Base-by-base conservation (phyloP, 164 flowering plant species). In the Paratinospora sagittata region DNA sequence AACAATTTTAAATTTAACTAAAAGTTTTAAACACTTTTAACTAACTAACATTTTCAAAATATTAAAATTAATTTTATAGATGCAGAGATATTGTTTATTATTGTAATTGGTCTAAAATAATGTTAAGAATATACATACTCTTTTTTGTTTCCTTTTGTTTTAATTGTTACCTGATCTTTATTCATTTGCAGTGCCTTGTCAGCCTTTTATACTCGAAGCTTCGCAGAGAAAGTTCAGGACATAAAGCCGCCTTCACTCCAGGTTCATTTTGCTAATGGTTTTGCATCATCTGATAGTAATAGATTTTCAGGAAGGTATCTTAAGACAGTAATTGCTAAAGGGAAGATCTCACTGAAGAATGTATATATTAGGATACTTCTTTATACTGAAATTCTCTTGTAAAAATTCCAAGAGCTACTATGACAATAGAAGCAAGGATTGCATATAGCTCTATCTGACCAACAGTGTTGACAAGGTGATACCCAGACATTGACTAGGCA, bases 161-260 rank as follows among this genome's bases (percentile, higher is more conserved):
- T 27, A 55, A 36, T 52, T 71, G 14, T 71, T 27, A 55, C 37
- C 60, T 71, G 14, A 55, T 64, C 8, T 63, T 21, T 66, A 41
- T 69, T 66, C 27, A 43, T 73, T 80, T 90, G 74, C 92, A 95
- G 99, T 87, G 89, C 97, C 73, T 81, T 95, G 76, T 89, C 99
- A 73, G 97, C 97, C 72, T 95, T 95, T 74, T 95, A 95, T 74
- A 91, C 92, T 27, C 84, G 97, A 60, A 86, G 83, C 67, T 88
- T 95, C 75, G 87, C 86, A 3, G 99, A 91, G 80, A 85, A 77
- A 78, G 65, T 84, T 71, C 89, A 92, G 65, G 87, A 87, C 74
- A 71, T 91, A 66, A 90, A 85, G 84, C 96, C 99, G 64, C 99
- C 99, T 76, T 83, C 80, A 65, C 96, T 93, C 37, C 98, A 91